Evolutionary conservation across 768 basidiomycete species (phyloP).

Genomic region (Termitomyces sp.): DNA sequence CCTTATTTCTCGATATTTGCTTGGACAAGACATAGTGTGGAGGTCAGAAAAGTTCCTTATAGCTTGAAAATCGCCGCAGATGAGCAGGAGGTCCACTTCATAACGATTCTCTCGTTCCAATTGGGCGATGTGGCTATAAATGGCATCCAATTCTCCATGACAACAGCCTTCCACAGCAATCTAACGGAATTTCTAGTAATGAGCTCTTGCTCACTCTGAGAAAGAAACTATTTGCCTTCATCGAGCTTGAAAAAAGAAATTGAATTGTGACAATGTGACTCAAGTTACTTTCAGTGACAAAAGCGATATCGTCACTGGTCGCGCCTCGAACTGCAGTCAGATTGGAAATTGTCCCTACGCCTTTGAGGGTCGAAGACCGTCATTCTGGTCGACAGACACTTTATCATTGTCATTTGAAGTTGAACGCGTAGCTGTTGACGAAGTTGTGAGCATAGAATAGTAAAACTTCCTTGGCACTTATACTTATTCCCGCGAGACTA

Average conservation of each 20-base stretch:
- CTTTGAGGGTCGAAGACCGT: not conserved
- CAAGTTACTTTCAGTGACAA: not conserved
- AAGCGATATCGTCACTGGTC: too few species aligned
- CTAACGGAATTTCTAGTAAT: conserved; percentile 25
- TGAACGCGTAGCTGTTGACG: not conserved
- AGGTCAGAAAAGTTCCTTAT: conserved; percentile 81
- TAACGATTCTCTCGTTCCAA: conserved; percentile 59
- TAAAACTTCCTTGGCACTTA: not conserved
- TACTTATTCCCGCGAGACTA: not conserved
- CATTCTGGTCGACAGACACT: not conserved
- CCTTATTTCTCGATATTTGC: conserved; percentile 80
- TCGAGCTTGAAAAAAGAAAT: not conserved
- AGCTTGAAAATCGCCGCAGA: conserved; percentile 98
- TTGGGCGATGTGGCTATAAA: conserved; percentile 64
- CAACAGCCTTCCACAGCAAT: conserved; percentile 94
- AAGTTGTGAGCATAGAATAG: not conserved
- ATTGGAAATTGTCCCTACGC: not conserved
- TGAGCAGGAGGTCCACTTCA: conserved; percentile 78
- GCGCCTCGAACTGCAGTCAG: not conserved
- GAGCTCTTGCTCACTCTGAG: not conserved
- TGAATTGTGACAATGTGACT: not conserved
- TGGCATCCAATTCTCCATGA: conserved; percentile 85
- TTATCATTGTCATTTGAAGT: not conserved
- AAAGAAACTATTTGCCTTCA: not conserved
- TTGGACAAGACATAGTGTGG: conserved; percentile 84